phyloP scores from a whole-genome alignment of 352 stramenopile species.

The Peronospora belbahrii region DNA sequence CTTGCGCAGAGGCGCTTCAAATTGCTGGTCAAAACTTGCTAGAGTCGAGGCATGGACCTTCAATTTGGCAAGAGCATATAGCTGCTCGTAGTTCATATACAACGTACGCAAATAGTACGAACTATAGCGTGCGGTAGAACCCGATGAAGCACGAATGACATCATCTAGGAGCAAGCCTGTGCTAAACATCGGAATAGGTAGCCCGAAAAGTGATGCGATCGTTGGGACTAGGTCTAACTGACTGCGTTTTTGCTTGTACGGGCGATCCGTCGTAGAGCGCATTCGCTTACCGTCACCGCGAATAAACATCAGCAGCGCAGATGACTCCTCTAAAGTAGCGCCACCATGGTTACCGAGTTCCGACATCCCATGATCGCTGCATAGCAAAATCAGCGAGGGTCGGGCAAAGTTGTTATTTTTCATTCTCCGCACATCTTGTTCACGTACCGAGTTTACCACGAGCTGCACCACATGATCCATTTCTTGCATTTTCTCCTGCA shows the following conservation, averaged over 20 bases:
- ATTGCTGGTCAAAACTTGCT: slow-evolving; percentile 26
- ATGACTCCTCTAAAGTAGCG: slow-evolving; percentile 77
- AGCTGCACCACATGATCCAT: slow-evolving; percentile 71
- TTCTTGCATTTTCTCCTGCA: slow-evolving; percentile 74
- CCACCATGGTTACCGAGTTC: slow-evolving; percentile 84
- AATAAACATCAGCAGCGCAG: slow-evolving; percentile 74
- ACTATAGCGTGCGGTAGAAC: not conserved
- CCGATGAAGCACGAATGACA: slow-evolving; percentile 33
- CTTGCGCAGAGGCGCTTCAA: slow-evolving; percentile 13
- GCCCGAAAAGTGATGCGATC: slow-evolving; percentile 59
- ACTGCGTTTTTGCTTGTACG: slow-evolving; percentile 21
- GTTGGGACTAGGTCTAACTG: slow-evolving; percentile 86
- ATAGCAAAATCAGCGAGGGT: slow-evolving; percentile 68
- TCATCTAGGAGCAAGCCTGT: slow-evolving; percentile 61
- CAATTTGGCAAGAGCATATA: slow-evolving; percentile 37
- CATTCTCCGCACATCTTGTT: slow-evolving; percentile 43
- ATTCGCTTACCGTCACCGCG: slow-evolving; percentile 34
- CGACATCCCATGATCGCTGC: slow-evolving; percentile 87
- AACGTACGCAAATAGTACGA: slow-evolving; percentile 30
- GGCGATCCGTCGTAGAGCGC: not conserved
- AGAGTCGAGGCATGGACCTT: slow-evolving; percentile 36
- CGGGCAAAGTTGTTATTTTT: slow-evolving; percentile 12
- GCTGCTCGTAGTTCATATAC: slow-evolving; percentile 54
- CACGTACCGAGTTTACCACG: slow-evolving; percentile 48
- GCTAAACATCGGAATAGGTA: slow-evolving; percentile 58